A percentile compares a stretch with the other conserved stretches of the same genome.
Evolutionary conservation across 2,329 filamentous ascomycete species (phyloP).

Genomic region (Fusarium nematophilum): DNA sequence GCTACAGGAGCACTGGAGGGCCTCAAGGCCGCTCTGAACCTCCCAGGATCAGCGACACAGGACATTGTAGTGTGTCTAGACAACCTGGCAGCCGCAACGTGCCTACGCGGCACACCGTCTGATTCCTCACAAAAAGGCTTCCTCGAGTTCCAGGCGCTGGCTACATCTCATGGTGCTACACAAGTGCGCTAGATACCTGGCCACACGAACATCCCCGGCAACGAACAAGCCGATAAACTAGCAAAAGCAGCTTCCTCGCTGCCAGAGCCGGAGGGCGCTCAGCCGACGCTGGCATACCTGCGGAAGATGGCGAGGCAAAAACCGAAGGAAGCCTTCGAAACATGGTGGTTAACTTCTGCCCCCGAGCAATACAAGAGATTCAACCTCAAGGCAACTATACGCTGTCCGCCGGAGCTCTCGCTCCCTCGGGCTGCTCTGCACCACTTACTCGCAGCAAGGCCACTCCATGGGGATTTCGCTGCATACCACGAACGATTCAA

Average conservation of each 20-base stretch:
- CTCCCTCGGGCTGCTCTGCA: not conserved
- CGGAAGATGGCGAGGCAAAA: not conserved
- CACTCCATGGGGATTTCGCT: slow-evolving; percentile 2
- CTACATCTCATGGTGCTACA: too few relatives aligned
- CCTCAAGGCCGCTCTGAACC: slow-evolving; percentile 2
- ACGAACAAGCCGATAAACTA: too few relatives aligned
- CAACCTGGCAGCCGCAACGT: not conserved
- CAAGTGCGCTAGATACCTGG: too few relatives aligned
- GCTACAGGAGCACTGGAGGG: slow-evolving; percentile 3
- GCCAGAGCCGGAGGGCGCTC: not conserved
- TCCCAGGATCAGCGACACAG: not conserved
- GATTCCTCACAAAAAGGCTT: too few relatives aligned
- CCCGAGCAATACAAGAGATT: slow-evolving; percentile 7
- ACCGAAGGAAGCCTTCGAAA: not conserved
- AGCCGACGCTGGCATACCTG: slow-evolving; percentile 6
- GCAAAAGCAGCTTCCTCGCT: not conserved
- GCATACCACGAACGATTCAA: slow-evolving; percentile 1
- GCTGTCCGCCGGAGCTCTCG: slow-evolving; percentile 1
- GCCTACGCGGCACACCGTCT: too few relatives aligned
- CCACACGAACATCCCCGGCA: too few relatives aligned
- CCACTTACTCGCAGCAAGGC: slow-evolving; percentile 6
- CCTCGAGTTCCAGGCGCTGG: not conserved
- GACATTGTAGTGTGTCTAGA: slow-evolving; percentile 3
- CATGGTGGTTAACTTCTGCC: not conserved
- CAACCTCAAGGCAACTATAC: slow-evolving; percentile 1